Evolutionary conservation across 257 asterid species (phyloP).

Genomic region (Solanum tacnaense): DNA sequence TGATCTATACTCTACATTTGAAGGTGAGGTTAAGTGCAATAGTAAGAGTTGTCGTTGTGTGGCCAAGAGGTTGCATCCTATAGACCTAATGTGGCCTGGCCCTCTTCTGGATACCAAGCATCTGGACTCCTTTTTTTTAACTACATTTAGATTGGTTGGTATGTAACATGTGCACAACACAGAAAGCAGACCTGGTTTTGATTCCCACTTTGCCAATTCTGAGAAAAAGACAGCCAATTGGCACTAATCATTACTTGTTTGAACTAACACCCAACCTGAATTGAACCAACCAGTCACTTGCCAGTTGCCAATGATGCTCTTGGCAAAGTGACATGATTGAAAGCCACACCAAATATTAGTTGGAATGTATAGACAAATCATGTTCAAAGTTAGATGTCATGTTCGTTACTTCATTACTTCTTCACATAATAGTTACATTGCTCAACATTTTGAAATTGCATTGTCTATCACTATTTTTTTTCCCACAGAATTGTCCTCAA

Average conservation of each 20-base stretch:
- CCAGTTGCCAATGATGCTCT: background rate
- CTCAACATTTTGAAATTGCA: background rate
- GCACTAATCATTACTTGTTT: background rate
- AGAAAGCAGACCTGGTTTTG: background rate
- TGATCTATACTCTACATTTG: background rate
- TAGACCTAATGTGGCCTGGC: background rate
- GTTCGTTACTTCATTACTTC: background rate
- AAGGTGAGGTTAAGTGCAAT: background rate
- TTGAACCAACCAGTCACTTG: background rate
- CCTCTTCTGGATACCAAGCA: background rate
- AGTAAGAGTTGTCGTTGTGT: background rate
- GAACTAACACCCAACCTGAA: background rate
- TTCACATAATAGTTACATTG: background rate
- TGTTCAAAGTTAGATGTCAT: background rate
- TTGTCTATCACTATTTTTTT: background rate
- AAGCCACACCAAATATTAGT: background rate
- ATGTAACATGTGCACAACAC: background rate
- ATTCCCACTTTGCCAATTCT: background rate
- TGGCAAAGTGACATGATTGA: background rate
- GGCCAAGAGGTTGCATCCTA: background rate
- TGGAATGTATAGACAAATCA: background rate
- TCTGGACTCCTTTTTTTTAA: background rate
- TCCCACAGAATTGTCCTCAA: background rate
- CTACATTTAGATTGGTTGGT: background rate
- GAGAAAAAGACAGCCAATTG: background rate